phyloP scores from a whole-genome alignment of 805 yeast genomes.

The Nakazawaea wickerhamii region DNA sequence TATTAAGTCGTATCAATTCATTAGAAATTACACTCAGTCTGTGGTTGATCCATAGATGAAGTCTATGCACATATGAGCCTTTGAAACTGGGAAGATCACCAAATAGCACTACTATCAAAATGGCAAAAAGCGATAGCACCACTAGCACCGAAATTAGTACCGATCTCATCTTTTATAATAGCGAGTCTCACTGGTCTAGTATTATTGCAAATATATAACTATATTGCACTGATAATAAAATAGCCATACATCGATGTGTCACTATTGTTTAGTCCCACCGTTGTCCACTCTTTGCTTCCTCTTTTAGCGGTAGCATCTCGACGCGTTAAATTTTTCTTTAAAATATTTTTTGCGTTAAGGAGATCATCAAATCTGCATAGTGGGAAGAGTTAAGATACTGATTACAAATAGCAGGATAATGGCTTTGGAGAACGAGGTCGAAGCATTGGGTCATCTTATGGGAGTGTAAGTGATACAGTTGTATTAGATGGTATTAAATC shows the following conservation, averaged over 20 bases:
- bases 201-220: no score
- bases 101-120: conserved; percentile 33
- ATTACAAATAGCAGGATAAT: not conserved
- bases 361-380: not conserved
- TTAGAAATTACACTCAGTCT: not conserved
- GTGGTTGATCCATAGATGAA: conserved; percentile 14
- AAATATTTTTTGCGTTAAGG: not conserved
- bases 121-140: conserved; percentile 11
- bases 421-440: conserved; percentile 5
- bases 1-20: conserved; percentile 19
- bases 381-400: not conserved
- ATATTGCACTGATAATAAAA: no score
- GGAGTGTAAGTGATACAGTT: conserved; percentile 5
- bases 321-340: no score
- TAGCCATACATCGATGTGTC: no score
- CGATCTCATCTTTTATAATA: not conserved
- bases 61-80: conserved; percentile 28
- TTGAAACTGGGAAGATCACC: conserved; percentile 43
- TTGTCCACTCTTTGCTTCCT: no score
- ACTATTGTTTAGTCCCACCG: no score
- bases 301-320: no score
- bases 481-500: not conserved
- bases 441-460: conserved; percentile 6
- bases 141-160: conserved; percentile 7
- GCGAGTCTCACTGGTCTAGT: not conserved